phyloP scores from a whole-genome alignment of 192 early-diverging fungal genomes.

The Coemansia sp. region DNA sequence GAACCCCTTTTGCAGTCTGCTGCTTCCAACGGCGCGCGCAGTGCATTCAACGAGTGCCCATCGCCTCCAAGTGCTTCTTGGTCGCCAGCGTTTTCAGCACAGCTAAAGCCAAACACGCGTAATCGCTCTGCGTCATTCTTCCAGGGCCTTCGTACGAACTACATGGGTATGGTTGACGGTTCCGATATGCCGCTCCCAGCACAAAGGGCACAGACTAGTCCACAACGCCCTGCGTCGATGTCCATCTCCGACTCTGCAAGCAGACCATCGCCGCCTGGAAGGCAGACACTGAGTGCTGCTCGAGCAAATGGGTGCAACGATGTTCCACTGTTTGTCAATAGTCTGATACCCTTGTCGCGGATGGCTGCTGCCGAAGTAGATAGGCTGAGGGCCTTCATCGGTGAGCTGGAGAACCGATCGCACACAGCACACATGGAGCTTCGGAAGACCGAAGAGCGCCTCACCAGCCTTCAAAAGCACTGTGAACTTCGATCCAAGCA shows the following conservation, averaged over 20 bases:
- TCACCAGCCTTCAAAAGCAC: conserved; percentile 26
- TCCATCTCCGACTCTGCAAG: conserved; percentile 3
- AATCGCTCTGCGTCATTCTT: conserved; percentile 49
- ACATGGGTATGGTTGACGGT: conserved; percentile 16
- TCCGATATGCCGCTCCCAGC: conserved; percentile 15
- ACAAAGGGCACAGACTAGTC: conserved; percentile 12
- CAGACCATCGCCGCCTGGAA: not conserved
- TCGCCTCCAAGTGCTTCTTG: conserved; percentile 10
- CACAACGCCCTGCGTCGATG: conserved; percentile 5
- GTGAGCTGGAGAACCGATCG: conserved; percentile 33
- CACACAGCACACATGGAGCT: conserved; percentile 31
- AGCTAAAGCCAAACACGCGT: conserved; percentile 23
- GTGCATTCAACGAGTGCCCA: conserved; percentile 5
- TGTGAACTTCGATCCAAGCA: conserved; percentile 31
- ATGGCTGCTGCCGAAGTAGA: conserved; percentile 24
- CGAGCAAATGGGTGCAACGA: conserved; percentile 21
- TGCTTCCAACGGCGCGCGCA: not conserved
- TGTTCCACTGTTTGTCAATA: conserved; percentile 20
- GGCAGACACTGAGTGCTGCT: not conserved
- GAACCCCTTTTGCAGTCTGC: not conserved
- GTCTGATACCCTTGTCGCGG: conserved; percentile 27
- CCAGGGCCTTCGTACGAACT: conserved; percentile 40
- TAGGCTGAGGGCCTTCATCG: conserved; percentile 20
- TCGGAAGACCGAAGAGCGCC: conserved; percentile 21
- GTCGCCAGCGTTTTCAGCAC: conserved; percentile 11